phyloP scores from a whole-genome alignment of 768 basidiomycete genomes.

The Baorangia bicolor region DNA sequence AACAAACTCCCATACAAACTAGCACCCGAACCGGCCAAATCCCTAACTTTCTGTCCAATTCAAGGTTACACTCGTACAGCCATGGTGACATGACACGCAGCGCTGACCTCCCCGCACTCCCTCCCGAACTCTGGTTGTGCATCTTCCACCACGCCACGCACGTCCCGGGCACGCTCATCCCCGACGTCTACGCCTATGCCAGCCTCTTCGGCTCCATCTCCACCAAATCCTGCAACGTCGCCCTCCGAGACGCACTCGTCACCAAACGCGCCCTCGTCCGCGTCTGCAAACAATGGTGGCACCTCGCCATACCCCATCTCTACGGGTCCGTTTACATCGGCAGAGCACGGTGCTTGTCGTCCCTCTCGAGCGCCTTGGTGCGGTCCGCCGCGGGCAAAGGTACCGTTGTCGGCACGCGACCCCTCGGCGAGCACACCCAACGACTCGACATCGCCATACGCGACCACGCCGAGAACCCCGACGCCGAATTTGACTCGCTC shows the following conservation, averaged over 20 bases:
- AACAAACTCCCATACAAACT: too few relatives aligned
- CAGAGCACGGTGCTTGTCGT: constrained; percentile 15
- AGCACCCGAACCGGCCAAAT: too few relatives aligned
- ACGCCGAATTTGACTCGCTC: constrained; percentile 6
- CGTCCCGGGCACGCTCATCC: constrained; percentile 19
- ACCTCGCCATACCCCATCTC: constrained; percentile 23
- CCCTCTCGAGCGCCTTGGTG: constrained; percentile 16
- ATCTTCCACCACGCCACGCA: constrained; percentile 24
- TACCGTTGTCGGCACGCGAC: constrained; percentile 5
- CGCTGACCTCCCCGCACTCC: background rate
- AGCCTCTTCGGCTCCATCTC: constrained; percentile 6
- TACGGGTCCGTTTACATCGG: constrained; percentile 26
- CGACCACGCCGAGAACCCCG: constrained; percentile 1
- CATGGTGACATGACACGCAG: too few relatives aligned
- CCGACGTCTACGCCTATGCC: constrained; percentile 24
- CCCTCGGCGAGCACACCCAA: constrained; percentile 23
- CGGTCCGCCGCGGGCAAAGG: constrained; percentile 11
- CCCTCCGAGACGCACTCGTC: constrained; percentile 19
- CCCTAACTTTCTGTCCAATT: too few relatives aligned
- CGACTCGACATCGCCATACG: constrained; percentile 28
- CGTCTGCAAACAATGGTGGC: constrained; percentile 31
- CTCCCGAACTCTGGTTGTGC: constrained; percentile 25
- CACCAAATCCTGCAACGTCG: background rate
- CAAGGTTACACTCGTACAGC: too few relatives aligned
- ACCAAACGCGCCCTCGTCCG: constrained; percentile 29